Evolutionary conservation across 148 eudicot species (phyloP).

Genomic region (Nepenthes mirabilis): DNA sequence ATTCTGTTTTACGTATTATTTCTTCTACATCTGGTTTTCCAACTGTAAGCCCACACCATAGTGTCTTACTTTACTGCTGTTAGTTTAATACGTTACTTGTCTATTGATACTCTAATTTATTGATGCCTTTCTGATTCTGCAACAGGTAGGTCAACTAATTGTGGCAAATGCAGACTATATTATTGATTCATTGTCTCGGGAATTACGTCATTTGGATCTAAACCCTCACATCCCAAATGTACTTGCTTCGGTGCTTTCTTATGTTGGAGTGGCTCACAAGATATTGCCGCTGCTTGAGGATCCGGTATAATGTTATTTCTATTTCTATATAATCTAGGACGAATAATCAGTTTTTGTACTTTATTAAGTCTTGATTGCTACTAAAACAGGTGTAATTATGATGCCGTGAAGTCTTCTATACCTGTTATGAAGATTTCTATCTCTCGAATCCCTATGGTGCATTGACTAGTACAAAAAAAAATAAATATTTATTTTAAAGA

Average conservation of each 20-base stretch:
- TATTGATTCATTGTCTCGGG: conserved; percentile 80
- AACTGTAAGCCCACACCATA: conserved; percentile 36
- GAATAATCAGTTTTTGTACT: not conserved
- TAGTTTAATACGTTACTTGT: not conserved
- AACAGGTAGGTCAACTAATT: conserved; percentile 88
- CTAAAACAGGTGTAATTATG: not conserved
- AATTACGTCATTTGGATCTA: conserved; percentile 79
- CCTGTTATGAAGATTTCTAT: too few relatives aligned
- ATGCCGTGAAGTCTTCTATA: too few relatives aligned
- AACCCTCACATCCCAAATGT: conserved; percentile 86
- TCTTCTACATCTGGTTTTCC: conserved; percentile 59
- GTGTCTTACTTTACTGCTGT: conserved; percentile 2
- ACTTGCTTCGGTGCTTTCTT: conserved; percentile 86
- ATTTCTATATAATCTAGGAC: not conserved
- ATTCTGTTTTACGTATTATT: conserved; percentile 62
- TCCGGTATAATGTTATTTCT: conserved; percentile 45
- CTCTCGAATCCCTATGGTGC: too few relatives aligned
- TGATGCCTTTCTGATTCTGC: not conserved
- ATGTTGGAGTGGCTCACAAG: conserved; percentile 68
- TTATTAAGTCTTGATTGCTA: not conserved
- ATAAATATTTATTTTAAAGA: too few relatives aligned
- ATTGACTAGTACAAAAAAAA: too few relatives aligned
- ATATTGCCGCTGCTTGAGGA: conserved; percentile 93
- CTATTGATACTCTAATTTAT: not conserved
- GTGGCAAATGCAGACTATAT: conserved; percentile 84